Evolutionary conservation across 768 basidiomycete genomes (phyloP).

Genomic region (Gloeopeniophorella convolvens): DNA sequence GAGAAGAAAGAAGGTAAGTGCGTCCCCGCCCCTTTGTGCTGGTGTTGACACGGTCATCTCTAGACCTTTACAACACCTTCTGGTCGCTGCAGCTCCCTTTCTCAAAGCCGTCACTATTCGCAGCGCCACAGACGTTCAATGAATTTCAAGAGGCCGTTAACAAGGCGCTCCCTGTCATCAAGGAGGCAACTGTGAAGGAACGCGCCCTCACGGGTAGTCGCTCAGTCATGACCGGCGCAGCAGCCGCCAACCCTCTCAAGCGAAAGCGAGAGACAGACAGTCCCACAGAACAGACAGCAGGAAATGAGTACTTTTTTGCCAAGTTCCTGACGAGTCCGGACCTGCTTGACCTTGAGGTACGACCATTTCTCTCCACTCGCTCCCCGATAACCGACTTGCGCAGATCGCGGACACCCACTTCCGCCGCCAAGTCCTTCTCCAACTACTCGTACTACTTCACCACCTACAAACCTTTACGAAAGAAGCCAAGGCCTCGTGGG

Average conservation of each 20-base stretch:
- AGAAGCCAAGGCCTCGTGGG: conserved; percentile 52
- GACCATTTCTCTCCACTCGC: conserved; percentile 12
- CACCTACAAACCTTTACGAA: conserved; percentile 75
- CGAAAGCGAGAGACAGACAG: conserved; percentile 57
- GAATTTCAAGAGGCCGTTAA: conserved; percentile 66
- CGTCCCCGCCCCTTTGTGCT: background rate
- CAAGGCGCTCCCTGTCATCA: conserved; percentile 70
- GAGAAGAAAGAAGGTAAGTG: conserved; percentile 58
- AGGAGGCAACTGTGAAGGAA: conserved; percentile 83
- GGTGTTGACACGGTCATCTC: conserved; percentile 9
- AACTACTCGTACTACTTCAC: conserved; percentile 69
- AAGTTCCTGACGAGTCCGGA: conserved; percentile 90
- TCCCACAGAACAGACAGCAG: conserved; percentile 41
- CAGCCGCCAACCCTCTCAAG: conserved; percentile 41
- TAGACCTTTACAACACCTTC: conserved; percentile 84
- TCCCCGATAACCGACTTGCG: background rate
- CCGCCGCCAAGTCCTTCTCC: conserved; percentile 88
- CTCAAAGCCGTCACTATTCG: conserved; percentile 71
- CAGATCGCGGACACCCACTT: conserved; percentile 89
- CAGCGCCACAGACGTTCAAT: conserved; percentile 45
- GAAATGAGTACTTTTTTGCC: conserved; percentile 81
- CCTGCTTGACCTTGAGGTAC: conserved; percentile 79
- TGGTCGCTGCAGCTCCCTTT: conserved; percentile 87
- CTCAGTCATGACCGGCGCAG: conserved; percentile 24
- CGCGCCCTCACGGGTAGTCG: conserved; percentile 82